Percentiles rank a stretch among this genome's conserved stretches.
These are phyloP conservation scores for Penicillium sp. DNA, from an alignment of 2,329 filamentous ascomycete genomes.

Conservation along the genomic window DNA sequence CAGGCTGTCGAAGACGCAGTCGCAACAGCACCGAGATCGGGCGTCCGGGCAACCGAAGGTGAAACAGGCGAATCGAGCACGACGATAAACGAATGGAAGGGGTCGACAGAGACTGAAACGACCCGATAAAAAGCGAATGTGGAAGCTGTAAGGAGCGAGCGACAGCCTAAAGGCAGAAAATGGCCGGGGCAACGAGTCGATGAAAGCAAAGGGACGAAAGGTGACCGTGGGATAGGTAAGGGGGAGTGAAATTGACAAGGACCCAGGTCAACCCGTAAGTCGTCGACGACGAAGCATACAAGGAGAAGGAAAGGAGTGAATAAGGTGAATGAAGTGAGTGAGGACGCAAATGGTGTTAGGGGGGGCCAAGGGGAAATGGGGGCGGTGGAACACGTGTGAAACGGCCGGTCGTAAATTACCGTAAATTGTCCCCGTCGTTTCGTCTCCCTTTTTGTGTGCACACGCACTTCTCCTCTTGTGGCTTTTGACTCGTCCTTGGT, in stretches of 20 bases:
- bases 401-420: neutral
- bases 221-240: slow-evolving; percentile 23
- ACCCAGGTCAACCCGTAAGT: slow-evolving; percentile 22
- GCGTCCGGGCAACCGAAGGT: slow-evolving; percentile 22
- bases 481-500: neutral
- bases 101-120: slow-evolving; percentile 19
- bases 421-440: slow-evolving; percentile 9
- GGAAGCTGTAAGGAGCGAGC: slow-evolving; percentile 13
- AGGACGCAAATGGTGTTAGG: slow-evolving; percentile 10
- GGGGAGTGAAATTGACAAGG: slow-evolving; percentile 16
- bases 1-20: slow-evolving; percentile 13
- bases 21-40: slow-evolving; percentile 11
- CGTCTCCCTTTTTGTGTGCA: neutral
- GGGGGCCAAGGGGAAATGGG: slow-evolving; percentile 13
- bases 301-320: slow-evolving; percentile 23
- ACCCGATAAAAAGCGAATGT: slow-evolving; percentile 20
- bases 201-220: slow-evolving; percentile 2
- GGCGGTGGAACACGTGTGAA: slow-evolving; percentile 22
- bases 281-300: slow-evolving; percentile 17
- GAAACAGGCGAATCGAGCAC: slow-evolving; percentile 18
- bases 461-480: neutral
- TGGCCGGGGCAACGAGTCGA: slow-evolving; percentile 6
- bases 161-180: slow-evolving; percentile 15
- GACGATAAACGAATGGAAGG: slow-evolving; percentile 25
- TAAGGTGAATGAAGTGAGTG: slow-evolving; percentile 23